Evolutionary conservation across 2,329 filamentous ascomycete genomes (phyloP).

Genomic region (Ploettnerulaceae sp.): DNA sequence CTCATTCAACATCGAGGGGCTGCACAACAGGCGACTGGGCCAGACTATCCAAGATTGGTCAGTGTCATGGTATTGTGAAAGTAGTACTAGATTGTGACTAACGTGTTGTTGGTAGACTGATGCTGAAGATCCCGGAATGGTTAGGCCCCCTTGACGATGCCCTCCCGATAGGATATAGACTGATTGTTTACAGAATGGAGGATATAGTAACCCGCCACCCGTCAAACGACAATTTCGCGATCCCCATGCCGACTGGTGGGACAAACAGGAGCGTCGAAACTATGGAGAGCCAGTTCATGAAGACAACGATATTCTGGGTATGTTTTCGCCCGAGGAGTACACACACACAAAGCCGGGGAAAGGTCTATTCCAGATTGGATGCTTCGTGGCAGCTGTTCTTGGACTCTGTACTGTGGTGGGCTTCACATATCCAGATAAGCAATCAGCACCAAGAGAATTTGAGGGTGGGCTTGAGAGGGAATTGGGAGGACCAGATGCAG

Average conservation of each 20-base stretch:
- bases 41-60: conserved; percentile 31
- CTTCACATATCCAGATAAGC: conserved; percentile 66
- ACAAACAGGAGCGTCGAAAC: conserved; percentile 94
- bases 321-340: conserved; percentile 87
- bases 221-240: conserved; percentile 91
- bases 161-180: neutral
- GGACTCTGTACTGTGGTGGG: conserved; percentile 64
- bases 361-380: conserved; percentile 62
- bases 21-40: conserved; percentile 16
- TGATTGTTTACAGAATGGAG: conserved; percentile 60
- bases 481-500: conserved; percentile 63
- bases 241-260: conserved; percentile 92
- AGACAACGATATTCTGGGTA: conserved; percentile 87
- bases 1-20: conserved; percentile 48
- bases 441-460: conserved; percentile 64
- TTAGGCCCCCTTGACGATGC: conserved; percentile 38
- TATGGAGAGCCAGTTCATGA: conserved; percentile 96
- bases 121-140: conserved; percentile 62
- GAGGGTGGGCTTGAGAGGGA: conserved; percentile 69
- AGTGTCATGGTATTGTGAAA: conserved; percentile 20
- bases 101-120: conserved; percentile 38
- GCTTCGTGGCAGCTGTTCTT: conserved; percentile 60
- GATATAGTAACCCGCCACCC: conserved; percentile 71
- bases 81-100: too few relatives aligned
- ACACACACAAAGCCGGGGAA: conserved; percentile 71